Conservation (phyloP, 108 stramenopile species). For the Cyclotella sp. region DNA sequence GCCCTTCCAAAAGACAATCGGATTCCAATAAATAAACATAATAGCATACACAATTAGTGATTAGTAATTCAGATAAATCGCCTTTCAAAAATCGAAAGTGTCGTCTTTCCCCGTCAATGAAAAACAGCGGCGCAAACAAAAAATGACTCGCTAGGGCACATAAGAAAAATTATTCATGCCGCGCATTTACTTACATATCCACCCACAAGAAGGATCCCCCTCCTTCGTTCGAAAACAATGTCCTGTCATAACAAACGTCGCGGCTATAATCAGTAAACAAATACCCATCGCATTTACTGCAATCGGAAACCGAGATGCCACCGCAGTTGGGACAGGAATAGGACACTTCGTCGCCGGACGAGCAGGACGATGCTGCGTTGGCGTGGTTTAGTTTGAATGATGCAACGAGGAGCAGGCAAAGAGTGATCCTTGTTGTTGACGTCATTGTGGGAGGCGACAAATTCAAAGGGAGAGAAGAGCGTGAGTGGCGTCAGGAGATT, state of each 20-base stretch:
- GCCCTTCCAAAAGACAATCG: too few relatives aligned
- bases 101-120: too few relatives aligned
- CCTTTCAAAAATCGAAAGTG: too few relatives aligned
- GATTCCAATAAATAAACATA: background rate
- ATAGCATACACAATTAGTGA: too few relatives aligned
- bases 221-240: conserved; percentile 47
- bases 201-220: conserved; percentile 59
- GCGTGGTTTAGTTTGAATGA: too few relatives aligned
- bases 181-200: conserved; percentile 56
- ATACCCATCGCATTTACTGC: conserved; percentile 47
- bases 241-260: conserved; percentile 61
- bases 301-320: conserved; percentile 36
- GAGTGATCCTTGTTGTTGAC: too few relatives aligned
- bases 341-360: conserved; percentile 17
- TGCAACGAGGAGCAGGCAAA: too few relatives aligned
- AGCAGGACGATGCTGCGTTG: conserved; percentile 1
- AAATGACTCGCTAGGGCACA: background rate
- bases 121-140: background rate
- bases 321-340: conserved; percentile 53
- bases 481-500: too few relatives aligned
- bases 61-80: too few relatives aligned
- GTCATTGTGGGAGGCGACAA: too few relatives aligned
- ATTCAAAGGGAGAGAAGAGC: too few relatives aligned
- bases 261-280: conserved; percentile 44
- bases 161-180: background rate